Conservation (phyloP, 108 stramenopile species). For the Aurantiochytrium sp. region DNA sequence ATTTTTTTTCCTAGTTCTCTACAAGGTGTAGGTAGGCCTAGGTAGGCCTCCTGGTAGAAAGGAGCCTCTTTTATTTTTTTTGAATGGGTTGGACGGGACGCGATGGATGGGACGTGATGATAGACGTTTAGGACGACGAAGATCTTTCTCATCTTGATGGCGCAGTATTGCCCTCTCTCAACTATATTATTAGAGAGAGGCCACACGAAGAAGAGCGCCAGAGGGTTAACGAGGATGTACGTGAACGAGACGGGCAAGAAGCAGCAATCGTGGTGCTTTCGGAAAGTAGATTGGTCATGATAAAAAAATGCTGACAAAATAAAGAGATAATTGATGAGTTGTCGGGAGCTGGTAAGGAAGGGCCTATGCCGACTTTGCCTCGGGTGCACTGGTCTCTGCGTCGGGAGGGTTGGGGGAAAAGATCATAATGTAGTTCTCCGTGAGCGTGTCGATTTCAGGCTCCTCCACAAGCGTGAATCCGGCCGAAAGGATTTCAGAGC, state of each 20-base stretch:
- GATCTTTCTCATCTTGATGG: too few relatives aligned
- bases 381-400: not conserved
- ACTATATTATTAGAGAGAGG: too few relatives aligned
- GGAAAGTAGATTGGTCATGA: not conserved
- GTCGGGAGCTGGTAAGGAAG: not conserved
- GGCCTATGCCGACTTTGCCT: not conserved
- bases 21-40: too few relatives aligned
- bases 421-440: constrained; percentile 20
- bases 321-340: not conserved
- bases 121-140: too few relatives aligned
- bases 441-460: not conserved
- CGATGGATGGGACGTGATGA: too few relatives aligned
- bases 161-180: too few relatives aligned
- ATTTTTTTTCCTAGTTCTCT: too few relatives aligned
- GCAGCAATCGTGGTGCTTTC: not conserved
- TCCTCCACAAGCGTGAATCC: not conserved
- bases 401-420: not conserved
- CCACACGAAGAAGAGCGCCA: too few relatives aligned
- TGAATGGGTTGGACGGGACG: too few relatives aligned
- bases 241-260: not conserved
- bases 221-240: not conserved
- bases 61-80: too few relatives aligned
- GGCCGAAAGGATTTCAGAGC: not conserved
- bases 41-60: too few relatives aligned
- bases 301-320: too few relatives aligned